Percentiles rank a stretch among this genome's conserved stretches.
These are phyloP conservation scores for Podospora fimiseda DNA, from an alignment of 495 filamentous ascomycete genomes.

Conservation along the genomic window DNA sequence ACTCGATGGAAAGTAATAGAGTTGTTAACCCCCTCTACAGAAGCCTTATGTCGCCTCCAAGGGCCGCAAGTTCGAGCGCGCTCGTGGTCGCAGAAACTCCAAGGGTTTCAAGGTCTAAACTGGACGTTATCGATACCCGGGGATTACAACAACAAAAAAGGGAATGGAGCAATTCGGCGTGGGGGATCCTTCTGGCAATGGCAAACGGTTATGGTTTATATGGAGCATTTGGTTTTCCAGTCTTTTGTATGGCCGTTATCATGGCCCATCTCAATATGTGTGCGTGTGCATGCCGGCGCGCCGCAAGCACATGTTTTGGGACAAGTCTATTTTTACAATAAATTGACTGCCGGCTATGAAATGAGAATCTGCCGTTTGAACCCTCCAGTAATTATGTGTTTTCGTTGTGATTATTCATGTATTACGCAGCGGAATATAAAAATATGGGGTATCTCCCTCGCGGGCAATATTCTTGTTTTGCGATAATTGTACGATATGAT, in stretches of 20 bases:
- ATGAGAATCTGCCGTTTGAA: background rate
- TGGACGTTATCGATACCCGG: conserved; percentile 17
- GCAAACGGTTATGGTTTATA: background rate
- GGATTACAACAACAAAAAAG: background rate
- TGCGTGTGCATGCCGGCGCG: background rate
- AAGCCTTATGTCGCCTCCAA: conserved; percentile 96
- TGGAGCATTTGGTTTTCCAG: background rate
- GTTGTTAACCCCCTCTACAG: conserved; percentile 43
- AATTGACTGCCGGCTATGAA: background rate
- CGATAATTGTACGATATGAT: background rate
- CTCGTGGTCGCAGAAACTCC: conserved; percentile 94
- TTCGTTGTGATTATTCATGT: no score
- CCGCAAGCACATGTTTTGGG: background rate
- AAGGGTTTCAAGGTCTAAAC: conserved; percentile 97
- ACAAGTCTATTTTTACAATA: background rate
- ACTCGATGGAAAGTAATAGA: background rate
- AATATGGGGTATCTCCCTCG: no score
- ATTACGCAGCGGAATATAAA: no score
- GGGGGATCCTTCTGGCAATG: background rate
- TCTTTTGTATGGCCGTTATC: background rate
- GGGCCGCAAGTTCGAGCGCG: conserved; percentile 97
- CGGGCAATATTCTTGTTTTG: no score
- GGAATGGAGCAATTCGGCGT: background rate
- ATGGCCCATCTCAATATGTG: background rate
- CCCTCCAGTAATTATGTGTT: no score